Base-by-base conservation (phyloP, 108 stramenopile genomes). In the Conticribra guillardii region DNA sequence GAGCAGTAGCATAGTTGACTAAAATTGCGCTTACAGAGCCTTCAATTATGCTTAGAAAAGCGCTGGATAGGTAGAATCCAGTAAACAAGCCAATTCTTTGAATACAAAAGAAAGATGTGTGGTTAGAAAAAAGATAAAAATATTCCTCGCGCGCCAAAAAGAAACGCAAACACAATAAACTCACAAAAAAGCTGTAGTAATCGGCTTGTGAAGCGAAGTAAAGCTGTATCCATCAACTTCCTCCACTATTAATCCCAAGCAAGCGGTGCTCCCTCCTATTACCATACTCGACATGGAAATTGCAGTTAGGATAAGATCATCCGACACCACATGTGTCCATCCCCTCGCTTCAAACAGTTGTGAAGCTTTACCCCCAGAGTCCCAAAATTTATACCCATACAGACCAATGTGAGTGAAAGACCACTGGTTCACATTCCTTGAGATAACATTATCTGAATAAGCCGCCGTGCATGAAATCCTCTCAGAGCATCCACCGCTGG, bases 11-110 rank as follows among this genome's bases (percentile, higher is more conserved):
- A 57, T 85, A 96, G 73, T 87, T 91, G 27, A 94, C 91, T 67
- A 92, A 82, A 49, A 93, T 82, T 23, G 92, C 91, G 59, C 84
- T 88, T n/a, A 92, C 87, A 11, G 89, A 88, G 22, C 87, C 85
- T 66, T 85, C 70, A 21, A 96, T 54, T 16, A 91, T 88, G 66
- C 76, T 82, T 54, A 85, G 64, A 73, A 91, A 84, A 33, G 87
- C 64, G 4, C 64, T 57, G 28, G 87, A 77, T 9, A 92, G 66
- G 34, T 78, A 51, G 16, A 78, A 50, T 8, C 92, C 95, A 29
- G 88, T 64, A 37, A 91, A 32, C 51, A 89, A 74, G 5, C 91
- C 87, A 58, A 89, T 60, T 37, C 83, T 76, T 27, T 51, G 0
- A 41, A 27, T 0, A 51, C 26, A 71, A n/a, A 2, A 23, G 54